Evolutionary conservation across 2,329 filamentous ascomycete species (phyloP), one percentile per base, ranked within the genome.

Genomic region (Venturia asperata): DNA sequence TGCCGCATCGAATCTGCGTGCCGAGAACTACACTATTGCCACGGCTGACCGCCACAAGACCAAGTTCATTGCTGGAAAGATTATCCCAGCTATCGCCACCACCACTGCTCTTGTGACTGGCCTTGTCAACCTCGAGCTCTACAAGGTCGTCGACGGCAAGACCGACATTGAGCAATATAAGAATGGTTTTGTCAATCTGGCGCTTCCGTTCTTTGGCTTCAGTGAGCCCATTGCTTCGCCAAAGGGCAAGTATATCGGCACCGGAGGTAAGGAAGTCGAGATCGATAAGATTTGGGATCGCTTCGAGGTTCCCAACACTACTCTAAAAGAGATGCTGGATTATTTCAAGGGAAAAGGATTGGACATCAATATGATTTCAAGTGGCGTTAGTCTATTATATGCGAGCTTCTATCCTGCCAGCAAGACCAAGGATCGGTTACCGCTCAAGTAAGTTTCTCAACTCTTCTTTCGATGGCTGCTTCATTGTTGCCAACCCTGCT

Each of bases 61-160:
- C 68, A 99, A 99, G 82, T 97, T 99, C 78, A 99, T 99, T 74
- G 95, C 94, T 41, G 94, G 94, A 76, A 99, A 99, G 85, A 99
- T 99, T 71, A 99, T 99, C 70, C 94, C 94, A 27, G 94, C 94
- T 58, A 99, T 99, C 76, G 94, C 94, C 56, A 99, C 94, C 3
- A 97, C 94, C 0, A 99, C 94, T 2, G 93, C 94, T 3, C 82
- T 99, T 66, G 93, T 97, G 15, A 99, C 94, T 2, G 94, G 94
- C 66, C 83, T 99, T 58, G 92, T 99, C 64, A 84, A 95, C 19
- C 80, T 99, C 58, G 94, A 99, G 80, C 80, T 97, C 61, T 97
- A 91, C 87, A 99, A 99, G 85, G 85, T 99, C 68, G 82, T 99
- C 58, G 94, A 97, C 73, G 93, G 92, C 74, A 97, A 99, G 82